Conservation (phyloP, 2,329 filamentous ascomycete species). For the Pseudogymnoascus sp. region DNA sequence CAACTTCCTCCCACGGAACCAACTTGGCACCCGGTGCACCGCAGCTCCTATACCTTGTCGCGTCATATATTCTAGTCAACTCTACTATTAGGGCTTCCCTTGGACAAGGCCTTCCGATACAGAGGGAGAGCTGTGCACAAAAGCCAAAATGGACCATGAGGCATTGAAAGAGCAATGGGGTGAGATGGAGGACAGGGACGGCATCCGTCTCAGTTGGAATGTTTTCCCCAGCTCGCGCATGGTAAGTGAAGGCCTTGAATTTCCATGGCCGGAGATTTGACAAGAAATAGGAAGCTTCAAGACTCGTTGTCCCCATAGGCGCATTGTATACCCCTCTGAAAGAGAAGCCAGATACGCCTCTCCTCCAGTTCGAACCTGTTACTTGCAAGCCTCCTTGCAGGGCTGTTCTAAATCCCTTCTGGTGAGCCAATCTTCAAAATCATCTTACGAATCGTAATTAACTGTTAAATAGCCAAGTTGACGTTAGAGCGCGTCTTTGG, state of each 20-base stretch:
- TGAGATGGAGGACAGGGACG: conserved; percentile 93
- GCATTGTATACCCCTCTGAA: conserved; percentile 93
- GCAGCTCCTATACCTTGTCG: neutral
- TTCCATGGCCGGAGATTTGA: conserved; percentile 21
- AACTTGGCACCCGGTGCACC: conserved; percentile 8
- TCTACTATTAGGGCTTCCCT: neutral
- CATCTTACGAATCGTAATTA: conserved; percentile 18
- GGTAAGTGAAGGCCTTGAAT: conserved; percentile 45
- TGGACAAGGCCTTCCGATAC: conserved; percentile 8
- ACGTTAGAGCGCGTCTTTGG: conserved; percentile 77
- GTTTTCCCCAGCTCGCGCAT: conserved; percentile 97
- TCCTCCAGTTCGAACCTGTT: conserved; percentile 92
- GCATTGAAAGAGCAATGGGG: conserved; percentile 92
- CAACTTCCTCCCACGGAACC: conserved; percentile 4
- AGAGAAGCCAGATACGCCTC: conserved; percentile 81
- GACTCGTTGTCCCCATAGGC: conserved; percentile 91
- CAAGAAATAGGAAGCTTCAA: conserved; percentile 70
- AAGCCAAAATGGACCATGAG: conserved; percentile 73
- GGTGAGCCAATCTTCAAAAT: conserved; percentile 48
- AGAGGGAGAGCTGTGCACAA: conserved; percentile 2
- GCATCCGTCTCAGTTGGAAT: conserved; percentile 95
- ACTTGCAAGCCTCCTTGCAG: conserved; percentile 95
- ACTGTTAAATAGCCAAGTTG: conserved; percentile 57
- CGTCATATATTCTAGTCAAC: conserved; percentile 3
- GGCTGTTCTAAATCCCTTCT: conserved; percentile 94